Evolutionary conservation across 1,284 basidiomycete genomes (phyloP), one percentile per base, ranked within the genome.

Genomic region (Blastosporella zonata): DNA sequence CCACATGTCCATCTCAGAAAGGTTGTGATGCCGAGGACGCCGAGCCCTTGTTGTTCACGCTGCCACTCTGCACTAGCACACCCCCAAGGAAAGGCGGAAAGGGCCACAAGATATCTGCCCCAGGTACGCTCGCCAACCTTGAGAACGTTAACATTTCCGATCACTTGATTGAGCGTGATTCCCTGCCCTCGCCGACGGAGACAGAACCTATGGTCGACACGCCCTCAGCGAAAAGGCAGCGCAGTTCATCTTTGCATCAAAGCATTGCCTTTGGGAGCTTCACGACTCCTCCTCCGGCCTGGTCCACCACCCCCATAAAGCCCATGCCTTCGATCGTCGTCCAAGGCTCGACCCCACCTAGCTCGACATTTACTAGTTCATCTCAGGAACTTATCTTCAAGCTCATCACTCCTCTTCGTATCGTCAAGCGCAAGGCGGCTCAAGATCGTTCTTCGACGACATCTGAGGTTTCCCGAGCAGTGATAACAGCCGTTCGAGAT

Each of bases 401-500:
- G 6, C 31, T 43, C 13, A 45, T 52, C 23, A 50, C 46, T 13
- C 49, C 54, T 12, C 54, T 55, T 13, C 42, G 49, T 12, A 53
- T 55, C 29, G 49, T 51, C 34, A 57, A 57, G 29, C 47, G 52
- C 9, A 43, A 35, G 17, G 2, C 5, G 27, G n/a, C 33, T 34
- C 39, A 39, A 2, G 27, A 28, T 17, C 46, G 28, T 21, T 17
- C 39, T 40, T 50, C 47, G 2, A 40, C 48, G 22, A 54, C 41
- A 31, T 49, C 51, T 9, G 45, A 51, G 22, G 47, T 50, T 12
- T 52, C 53, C 4, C 50, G 47, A 34, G 48, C 49, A 27, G 49
- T 57, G 22, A 52, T 55, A 18, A 43, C 46, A 20, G 51, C 52
- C 7, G 50, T 59, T n/a, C 46, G 53, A 27, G 47, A 52, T 5